Percentiles rank a stretch among this genome's conserved stretches.
phyloP scores from a whole-genome alignment of 306 rosid genomes.

The Lagenaria siceraria region DNA sequence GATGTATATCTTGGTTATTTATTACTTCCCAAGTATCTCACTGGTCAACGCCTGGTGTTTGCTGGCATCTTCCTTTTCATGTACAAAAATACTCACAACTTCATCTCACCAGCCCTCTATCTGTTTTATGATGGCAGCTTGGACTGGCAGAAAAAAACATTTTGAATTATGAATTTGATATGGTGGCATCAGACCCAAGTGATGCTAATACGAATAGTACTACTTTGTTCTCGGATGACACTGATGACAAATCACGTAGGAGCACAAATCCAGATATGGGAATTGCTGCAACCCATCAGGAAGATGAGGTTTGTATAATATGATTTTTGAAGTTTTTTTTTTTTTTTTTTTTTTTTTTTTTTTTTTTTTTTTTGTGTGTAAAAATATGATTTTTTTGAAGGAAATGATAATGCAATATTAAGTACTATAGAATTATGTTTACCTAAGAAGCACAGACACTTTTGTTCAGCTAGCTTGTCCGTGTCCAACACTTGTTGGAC shows the following conservation, averaged over 20 bases:
- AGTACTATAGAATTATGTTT: background rate
- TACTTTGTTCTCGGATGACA: slow-evolving; percentile 86
- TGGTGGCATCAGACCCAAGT: slow-evolving; percentile 77
- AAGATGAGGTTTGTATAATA: slow-evolving; percentile 22
- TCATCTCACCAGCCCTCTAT: background rate
- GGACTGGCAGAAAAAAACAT: slow-evolving; percentile 88
- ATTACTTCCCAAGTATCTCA: background rate
- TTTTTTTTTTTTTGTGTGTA: background rate
- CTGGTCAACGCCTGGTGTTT: background rate
- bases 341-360: too few species aligned
- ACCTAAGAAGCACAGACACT: too few species aligned
- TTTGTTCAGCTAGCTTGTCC: too few species aligned
- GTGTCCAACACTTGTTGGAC: too few species aligned
- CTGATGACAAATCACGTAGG: slow-evolving; percentile 60
- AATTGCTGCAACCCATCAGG: slow-evolving; percentile 32
- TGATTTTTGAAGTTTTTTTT: background rate
- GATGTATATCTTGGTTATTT: background rate
- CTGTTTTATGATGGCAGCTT: slow-evolving; percentile 51
- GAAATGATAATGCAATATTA: background rate
- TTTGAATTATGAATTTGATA: slow-evolving; percentile 63
- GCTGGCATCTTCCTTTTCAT: background rate
- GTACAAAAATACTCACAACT: background rate
- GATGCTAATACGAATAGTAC: slow-evolving; percentile 86
- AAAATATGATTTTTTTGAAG: background rate
- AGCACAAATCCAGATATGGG: slow-evolving; percentile 48